Evolutionary conservation across 1,284 basidiomycete genomes (phyloP).

Genomic region (Ganoderma sinense): DNA sequence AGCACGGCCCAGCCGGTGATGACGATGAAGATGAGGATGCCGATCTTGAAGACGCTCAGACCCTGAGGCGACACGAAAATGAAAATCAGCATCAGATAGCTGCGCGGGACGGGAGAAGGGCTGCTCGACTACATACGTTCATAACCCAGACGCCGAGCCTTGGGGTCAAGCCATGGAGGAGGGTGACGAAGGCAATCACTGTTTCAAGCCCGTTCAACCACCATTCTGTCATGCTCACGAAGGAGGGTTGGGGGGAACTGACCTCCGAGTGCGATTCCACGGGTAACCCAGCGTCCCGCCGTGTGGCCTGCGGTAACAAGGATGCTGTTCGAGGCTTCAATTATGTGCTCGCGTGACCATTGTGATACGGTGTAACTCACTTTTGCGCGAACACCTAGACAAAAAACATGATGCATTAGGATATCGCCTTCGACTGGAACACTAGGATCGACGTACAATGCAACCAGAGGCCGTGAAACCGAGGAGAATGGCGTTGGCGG

Average conservation of each 20-base stretch:
- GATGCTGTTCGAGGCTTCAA: constrained; percentile 44
- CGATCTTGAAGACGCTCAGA: constrained; percentile 69
- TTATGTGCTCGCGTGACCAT: neutral
- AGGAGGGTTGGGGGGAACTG: constrained; percentile 4
- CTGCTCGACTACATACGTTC: constrained; percentile 33
- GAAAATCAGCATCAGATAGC: neutral
- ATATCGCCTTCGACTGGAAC: neutral
- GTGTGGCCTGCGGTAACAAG: constrained; percentile 52
- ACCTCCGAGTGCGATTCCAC: constrained; percentile 67
- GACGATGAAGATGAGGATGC: constrained; percentile 63
- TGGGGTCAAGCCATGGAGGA: constrained; percentile 36
- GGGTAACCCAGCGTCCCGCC: constrained; percentile 55
- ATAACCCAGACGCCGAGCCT: constrained; percentile 37
- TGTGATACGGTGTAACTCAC: constrained; percentile 8
- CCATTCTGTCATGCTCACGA: neutral
- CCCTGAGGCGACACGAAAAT: constrained; percentile 15
- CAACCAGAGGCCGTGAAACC: constrained; percentile 67
- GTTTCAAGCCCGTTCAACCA: neutral
- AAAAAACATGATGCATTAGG: neutral
- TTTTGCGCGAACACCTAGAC: constrained; percentile 40
- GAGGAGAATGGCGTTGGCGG: constrained; percentile 65
- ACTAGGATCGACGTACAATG: constrained; percentile 50
- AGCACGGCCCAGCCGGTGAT: constrained; percentile 58
- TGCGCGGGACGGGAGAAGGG: neutral
- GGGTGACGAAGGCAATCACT: constrained; percentile 36